Percentiles rank a stretch among this genome's conserved stretches.
Conservation (phyloP, 2,329 filamentous ascomycete genomes). For the Fusarium sp. region DNA sequence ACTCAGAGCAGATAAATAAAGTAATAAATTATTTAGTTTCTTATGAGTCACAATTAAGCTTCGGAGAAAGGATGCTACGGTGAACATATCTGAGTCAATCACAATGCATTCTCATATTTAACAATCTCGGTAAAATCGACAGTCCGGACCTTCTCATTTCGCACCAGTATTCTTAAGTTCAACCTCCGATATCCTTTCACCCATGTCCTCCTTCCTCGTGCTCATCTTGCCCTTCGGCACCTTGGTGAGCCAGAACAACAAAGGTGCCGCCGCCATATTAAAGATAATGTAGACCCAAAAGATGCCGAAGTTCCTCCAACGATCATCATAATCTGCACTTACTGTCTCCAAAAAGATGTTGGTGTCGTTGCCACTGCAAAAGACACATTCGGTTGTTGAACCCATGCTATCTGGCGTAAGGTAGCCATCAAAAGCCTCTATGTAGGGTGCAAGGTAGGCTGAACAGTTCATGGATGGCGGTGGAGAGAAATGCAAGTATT, state of each 20-base stretch:
- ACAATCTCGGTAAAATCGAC: background rate
- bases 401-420: slow-evolving; percentile 62
- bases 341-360: slow-evolving; percentile 63
- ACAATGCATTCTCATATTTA: background rate
- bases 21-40: background rate
- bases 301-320: slow-evolving; percentile 77
- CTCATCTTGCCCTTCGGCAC: slow-evolving; percentile 57
- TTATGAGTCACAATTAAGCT: background rate
- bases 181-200: background rate
- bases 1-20: background rate
- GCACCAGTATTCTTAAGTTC: background rate
- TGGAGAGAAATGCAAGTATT: slow-evolving; percentile 75
- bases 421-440: slow-evolving; percentile 61
- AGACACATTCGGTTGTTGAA: slow-evolving; percentile 59
- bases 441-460: slow-evolving; percentile 67
- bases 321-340: slow-evolving; percentile 64
- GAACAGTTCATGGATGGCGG: slow-evolving; percentile 67
- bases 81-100: background rate
- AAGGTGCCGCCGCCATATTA: slow-evolving; percentile 66
- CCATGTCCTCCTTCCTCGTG: slow-evolving; percentile 29
- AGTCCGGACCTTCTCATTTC: accelerated
- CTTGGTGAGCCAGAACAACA: slow-evolving; percentile 66
- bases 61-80: background rate
- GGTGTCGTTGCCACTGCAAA: slow-evolving; percentile 63
- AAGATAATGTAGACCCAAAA: slow-evolving; percentile 69